Evolutionary conservation across 495 filamentous ascomycete genomes (phyloP).

Genomic region (Wilcoxina mikolae): DNA sequence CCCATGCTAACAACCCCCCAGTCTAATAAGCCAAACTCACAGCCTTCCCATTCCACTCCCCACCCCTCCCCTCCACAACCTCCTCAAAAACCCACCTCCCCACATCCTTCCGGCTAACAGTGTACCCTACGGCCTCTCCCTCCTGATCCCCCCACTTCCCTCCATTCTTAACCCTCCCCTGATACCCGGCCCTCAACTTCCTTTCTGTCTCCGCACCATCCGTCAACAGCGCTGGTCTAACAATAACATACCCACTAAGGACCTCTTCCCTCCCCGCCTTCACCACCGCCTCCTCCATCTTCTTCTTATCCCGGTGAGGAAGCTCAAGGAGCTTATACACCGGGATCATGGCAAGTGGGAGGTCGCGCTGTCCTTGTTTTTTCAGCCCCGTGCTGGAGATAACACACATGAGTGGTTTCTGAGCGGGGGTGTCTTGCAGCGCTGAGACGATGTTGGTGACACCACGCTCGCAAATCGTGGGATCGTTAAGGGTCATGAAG

Average conservation of each 20-base stretch:
- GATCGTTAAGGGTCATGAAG: slow-evolving; percentile 14
- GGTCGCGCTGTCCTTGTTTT: slow-evolving; percentile 20
- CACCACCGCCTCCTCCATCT: slow-evolving; percentile 30
- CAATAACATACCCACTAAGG: slow-evolving; percentile 24
- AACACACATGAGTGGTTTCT: not conserved
- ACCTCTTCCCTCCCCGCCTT: slow-evolving; percentile 7
- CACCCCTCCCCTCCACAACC: slow-evolving; percentile 25
- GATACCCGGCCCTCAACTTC: slow-evolving; percentile 24
- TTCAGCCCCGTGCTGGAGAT: not conserved
- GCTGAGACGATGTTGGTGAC: not conserved
- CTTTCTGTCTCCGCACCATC: slow-evolving; percentile 22
- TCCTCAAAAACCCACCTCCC: slow-evolving; percentile 35
- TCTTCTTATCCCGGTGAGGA: slow-evolving; percentile 32
- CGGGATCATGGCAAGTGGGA: slow-evolving; percentile 29
- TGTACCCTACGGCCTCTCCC: slow-evolving; percentile 30
- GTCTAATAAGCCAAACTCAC: slow-evolving; percentile 31
- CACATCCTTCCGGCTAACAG: slow-evolving; percentile 31
- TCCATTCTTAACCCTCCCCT: slow-evolving; percentile 27
- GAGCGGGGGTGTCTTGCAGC: not conserved
- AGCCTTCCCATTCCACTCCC: slow-evolving; percentile 31
- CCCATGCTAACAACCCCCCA: no score
- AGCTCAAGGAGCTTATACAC: slow-evolving; percentile 30
- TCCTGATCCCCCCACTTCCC: slow-evolving; percentile 21
- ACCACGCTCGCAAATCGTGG: slow-evolving; percentile 12
- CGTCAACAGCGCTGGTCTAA: slow-evolving; percentile 30